Conservation (phyloP, 2,329 filamentous ascomycete genomes). For the Taxawa tesnikishii region DNA sequence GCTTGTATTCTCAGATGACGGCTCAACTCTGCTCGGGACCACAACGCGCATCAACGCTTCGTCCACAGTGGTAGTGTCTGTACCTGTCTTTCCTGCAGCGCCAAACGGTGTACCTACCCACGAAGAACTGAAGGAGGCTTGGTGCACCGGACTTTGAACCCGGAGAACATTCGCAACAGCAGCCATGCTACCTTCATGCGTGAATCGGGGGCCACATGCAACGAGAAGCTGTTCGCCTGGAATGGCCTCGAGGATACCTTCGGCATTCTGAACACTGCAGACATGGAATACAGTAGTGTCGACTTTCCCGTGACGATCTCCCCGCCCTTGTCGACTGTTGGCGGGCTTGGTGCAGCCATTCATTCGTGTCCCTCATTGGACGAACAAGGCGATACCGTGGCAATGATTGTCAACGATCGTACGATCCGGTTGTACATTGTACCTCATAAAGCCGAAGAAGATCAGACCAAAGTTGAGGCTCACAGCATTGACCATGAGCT, state of each 20-base stretch:
- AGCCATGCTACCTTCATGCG: constrained; percentile 24
- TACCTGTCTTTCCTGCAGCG: constrained; percentile 21
- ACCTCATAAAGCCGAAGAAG: constrained; percentile 16
- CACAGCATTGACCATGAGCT: constrained; percentile 25
- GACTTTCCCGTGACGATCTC: constrained; percentile 25
- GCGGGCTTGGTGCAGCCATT: constrained; percentile 23
- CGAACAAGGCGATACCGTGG: constrained; percentile 22
- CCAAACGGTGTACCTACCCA: constrained; percentile 17
- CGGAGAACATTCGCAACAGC: constrained; percentile 24
- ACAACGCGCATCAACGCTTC: constrained; percentile 22
- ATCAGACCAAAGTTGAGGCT: constrained; percentile 18
- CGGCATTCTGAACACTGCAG: constrained; percentile 19
- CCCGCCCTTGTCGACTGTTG: constrained; percentile 22
- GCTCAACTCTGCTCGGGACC: constrained; percentile 22
- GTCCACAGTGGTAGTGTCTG: constrained; percentile 21
- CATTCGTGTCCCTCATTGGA: constrained; percentile 22
- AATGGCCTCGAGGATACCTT: constrained; percentile 24
- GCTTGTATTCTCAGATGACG: constrained; percentile 22
- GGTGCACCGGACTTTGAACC: constrained; percentile 24
- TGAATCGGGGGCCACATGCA: constrained; percentile 15
- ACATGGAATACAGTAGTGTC: constrained; percentile 21
- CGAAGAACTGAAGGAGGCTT: constrained; percentile 24
- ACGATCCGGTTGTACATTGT: constrained; percentile 23
- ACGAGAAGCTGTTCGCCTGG: constrained; percentile 23
- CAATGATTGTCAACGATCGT: constrained; percentile 25